phyloP scores from a whole-genome alignment of 768 basidiomycete genomes.

The Mycena epipterygia region DNA sequence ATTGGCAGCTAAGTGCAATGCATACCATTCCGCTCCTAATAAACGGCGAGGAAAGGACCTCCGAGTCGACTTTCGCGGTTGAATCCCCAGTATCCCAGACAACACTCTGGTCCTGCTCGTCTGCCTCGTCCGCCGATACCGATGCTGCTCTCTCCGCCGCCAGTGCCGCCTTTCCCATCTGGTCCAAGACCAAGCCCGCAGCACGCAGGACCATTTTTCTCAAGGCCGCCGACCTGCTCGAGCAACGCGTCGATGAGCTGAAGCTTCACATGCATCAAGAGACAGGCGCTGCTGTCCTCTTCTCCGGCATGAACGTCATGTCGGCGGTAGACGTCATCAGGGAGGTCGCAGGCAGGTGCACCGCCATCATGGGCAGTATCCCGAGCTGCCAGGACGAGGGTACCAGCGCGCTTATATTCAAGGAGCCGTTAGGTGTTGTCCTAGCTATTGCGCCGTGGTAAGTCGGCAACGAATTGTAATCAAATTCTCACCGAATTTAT shows the following conservation, averaged over 20 bases:
- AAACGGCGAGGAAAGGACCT: constrained; percentile 26
- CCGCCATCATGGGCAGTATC: constrained; percentile 27
- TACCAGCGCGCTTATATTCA: constrained; percentile 24
- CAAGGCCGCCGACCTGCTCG: constrained; percentile 36
- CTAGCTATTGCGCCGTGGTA: constrained; percentile 35
- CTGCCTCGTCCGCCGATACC: constrained; percentile 21
- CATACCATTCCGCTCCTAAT: constrained; percentile 34
- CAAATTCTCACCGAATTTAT: neutral
- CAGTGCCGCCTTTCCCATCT: constrained; percentile 28
- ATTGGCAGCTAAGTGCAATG: too few species aligned
- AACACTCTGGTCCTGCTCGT: constrained; percentile 25
- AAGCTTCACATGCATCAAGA: constrained; percentile 26
- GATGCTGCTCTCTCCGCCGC: constrained; percentile 32
- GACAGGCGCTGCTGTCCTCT: constrained; percentile 12
- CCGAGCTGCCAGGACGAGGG: constrained; percentile 26
- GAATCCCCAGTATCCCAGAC: constrained; percentile 28
- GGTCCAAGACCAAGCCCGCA: constrained; percentile 33
- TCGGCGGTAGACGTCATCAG: constrained; percentile 22
- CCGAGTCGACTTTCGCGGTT: constrained; percentile 28
- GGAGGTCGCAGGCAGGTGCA: constrained; percentile 28
- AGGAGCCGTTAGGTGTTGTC: constrained; percentile 36
- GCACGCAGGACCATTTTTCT: constrained; percentile 30
- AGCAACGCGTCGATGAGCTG: constrained; percentile 15
- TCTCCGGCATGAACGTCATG: constrained; percentile 17
- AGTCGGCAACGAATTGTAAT: neutral